A percentile compares a stretch with the other conserved stretches of the same genome.
These are phyloP conservation scores for Erysimum cheiranthoides DNA, from an alignment of 345 rosid species.

Conservation along the genomic window DNA sequence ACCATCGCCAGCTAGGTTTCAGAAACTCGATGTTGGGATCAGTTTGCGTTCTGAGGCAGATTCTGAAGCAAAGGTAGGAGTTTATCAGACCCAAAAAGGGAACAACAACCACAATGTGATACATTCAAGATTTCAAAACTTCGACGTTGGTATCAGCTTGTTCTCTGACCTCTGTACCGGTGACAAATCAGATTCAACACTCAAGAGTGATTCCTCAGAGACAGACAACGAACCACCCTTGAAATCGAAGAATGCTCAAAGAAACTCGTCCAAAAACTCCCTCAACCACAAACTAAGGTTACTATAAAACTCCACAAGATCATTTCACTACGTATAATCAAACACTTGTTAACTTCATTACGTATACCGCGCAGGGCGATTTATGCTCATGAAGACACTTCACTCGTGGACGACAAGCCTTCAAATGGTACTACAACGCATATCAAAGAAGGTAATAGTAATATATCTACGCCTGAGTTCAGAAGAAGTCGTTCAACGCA, in stretches of 20 bases:
- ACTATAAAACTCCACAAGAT: conserved; percentile 13
- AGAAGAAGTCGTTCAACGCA: conserved; percentile 80
- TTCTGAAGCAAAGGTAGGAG: conserved; percentile 49
- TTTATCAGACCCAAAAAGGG: conserved; percentile 53
- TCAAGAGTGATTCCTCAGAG: conserved; percentile 72
- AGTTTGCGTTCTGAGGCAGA: conserved; percentile 56
- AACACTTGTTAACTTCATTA: conserved; percentile 16
- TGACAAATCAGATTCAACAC: conserved; percentile 64
- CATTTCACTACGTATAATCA: background rate
- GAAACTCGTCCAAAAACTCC: conserved; percentile 57
- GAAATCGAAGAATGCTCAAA: conserved; percentile 61
- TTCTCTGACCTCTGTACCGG: conserved; percentile 54
- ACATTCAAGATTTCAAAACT: conserved; percentile 54
- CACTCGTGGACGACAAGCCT: conserved; percentile 53
- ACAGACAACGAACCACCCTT: conserved; percentile 68
- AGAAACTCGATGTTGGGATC: conserved; percentile 58
- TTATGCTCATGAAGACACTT: conserved; percentile 53
- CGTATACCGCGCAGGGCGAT: conserved; percentile 51
- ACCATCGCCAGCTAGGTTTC: conserved; percentile 61
- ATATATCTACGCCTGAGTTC: conserved; percentile 56
- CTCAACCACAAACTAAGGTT: conserved; percentile 71
- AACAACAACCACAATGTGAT: conserved; percentile 40
- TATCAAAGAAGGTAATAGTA: conserved; percentile 53
- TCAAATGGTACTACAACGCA: conserved; percentile 38
- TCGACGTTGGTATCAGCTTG: conserved; percentile 55